Base-by-base conservation (phyloP, 495 filamentous ascomycete genomes). In the Annulohypoxylon nitens region DNA sequence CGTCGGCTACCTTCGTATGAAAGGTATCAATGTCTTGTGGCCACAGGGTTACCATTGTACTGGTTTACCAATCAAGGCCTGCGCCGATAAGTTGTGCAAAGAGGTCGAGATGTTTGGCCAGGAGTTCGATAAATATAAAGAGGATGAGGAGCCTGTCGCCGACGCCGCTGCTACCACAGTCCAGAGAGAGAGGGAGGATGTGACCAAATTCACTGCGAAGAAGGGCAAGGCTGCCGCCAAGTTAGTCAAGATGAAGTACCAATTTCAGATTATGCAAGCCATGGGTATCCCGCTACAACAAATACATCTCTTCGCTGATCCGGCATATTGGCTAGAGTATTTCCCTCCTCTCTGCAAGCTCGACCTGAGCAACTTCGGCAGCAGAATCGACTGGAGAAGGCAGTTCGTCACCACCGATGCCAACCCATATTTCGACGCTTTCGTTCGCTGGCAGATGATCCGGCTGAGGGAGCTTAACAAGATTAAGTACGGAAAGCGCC, bases 401-500 rank as follows among this genome's bases (percentile, higher is more conserved):
- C 90, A 91, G 61, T 93, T 99, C 71, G 91, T 97, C 26, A 99
- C 95, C 7, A 99, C 95, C 9, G 95, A 99, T 77, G 95, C 93
- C 2, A 99, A 99, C 83, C 94, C 94, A 2, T 98, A 97, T 82
- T 99, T 95, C 79, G 95, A 99, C 79, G 89, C 94, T 16, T 99
- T 99, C 75, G 92, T 99, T 26, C 86, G 93, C 73, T 99, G 95
- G 95, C 95, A 99, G 83, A 99, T 98, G 94, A 94, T 93, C 79
- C 91, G 92, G 64, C 87, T 99, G 16, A 91, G 90, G 80, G 92
- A 97, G 79, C 86, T 97, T 54, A 87, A 92, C 59, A 99, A 98
- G 85, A 97, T 99, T 75, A 90, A 92, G 85, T 99, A 95, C 79
- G 95, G 94, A 55, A 95, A 93, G 83, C 88, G 96, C 43, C 97